These are phyloP conservation scores for Symmetrospora coprosmae DNA, from an alignment of 768 basidiomycete genomes.

Conservation along the genomic window DNA sequence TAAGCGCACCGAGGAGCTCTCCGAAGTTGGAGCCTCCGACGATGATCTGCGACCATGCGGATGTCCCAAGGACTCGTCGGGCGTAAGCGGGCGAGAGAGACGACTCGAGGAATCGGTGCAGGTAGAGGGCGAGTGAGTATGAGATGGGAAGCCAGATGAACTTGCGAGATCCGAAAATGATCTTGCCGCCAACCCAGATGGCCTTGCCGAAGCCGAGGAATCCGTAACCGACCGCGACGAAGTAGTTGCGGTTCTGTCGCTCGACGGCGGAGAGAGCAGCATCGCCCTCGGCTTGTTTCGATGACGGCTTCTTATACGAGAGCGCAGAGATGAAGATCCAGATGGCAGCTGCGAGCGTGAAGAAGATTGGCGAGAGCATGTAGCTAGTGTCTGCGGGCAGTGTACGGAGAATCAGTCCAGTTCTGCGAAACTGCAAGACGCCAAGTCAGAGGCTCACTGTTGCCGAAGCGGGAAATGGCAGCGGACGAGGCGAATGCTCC, in stretches of 20 bases:
- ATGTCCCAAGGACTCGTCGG: conserved; percentile 30
- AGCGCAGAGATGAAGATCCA: conserved; percentile 26
- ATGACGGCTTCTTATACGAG: background rate
- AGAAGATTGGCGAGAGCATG: conserved; percentile 12
- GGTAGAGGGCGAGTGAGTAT: conserved; percentile 30
- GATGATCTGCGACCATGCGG: conserved; percentile 35
- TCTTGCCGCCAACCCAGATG: conserved; percentile 6
- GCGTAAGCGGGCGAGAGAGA: conserved; percentile 33
- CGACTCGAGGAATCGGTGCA: conserved; percentile 31
- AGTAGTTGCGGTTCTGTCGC: background rate
- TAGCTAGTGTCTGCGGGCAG: too few relatives aligned
- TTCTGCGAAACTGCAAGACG: too few relatives aligned
- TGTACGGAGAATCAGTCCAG: too few relatives aligned
- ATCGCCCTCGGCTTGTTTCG: background rate
- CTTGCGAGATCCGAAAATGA: conserved; percentile 16
- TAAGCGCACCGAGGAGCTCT: conserved; percentile 30
- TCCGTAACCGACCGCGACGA: conserved; percentile 1
- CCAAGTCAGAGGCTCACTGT: conserved; percentile 30
- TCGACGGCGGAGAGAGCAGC: background rate
- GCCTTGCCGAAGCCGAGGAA: conserved; percentile 15
- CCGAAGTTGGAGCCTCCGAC: conserved; percentile 34
- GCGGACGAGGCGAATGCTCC: conserved; percentile 33
- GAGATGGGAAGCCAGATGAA: conserved; percentile 27
- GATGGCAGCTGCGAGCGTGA: conserved; percentile 7
- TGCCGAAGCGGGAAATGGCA: conserved; percentile 32